phyloP scores from a whole-genome alignment of 805 yeast species.

The Ogataea nitratoaversa region DNA sequence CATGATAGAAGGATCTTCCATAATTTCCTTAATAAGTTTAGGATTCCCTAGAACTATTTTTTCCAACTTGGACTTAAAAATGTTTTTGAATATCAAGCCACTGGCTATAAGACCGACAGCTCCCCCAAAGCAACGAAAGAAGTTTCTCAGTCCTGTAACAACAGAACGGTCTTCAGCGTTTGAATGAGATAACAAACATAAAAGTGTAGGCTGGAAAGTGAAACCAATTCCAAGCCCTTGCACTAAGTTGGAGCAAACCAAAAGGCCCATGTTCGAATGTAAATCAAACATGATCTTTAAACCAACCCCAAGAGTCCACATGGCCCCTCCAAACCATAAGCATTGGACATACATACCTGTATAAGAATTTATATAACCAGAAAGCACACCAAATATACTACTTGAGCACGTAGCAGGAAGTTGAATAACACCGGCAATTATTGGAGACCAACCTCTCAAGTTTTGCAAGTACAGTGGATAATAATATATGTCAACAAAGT shows the following conservation, averaged over 20 bases:
- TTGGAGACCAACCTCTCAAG: constrained; percentile 35
- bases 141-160: constrained; percentile 49
- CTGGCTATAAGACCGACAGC: constrained; percentile 42
- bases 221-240: constrained; percentile 41
- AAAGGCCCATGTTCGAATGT: constrained; percentile 28
- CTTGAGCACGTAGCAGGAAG: constrained; percentile 36
- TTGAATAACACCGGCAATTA: constrained; percentile 37
- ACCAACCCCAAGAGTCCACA: constrained; percentile 39
- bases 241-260: constrained; percentile 33
- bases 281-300: constrained; percentile 31
- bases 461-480: constrained; percentile 43
- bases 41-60: neutral
- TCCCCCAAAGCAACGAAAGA: constrained; percentile 51
- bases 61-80: constrained; percentile 5
- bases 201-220: constrained; percentile 47
- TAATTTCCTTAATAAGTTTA: neutral
- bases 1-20: constrained; percentile 5
- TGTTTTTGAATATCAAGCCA: constrained; percentile 11
- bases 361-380: constrained; percentile 39
- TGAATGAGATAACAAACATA: constrained; percentile 47
- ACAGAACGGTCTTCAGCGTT: constrained; percentile 47
- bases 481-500: constrained; percentile 41
- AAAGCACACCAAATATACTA: constrained; percentile 34
- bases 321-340: constrained; percentile 25
- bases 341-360: constrained; percentile 37